Base-by-base conservation (phyloP, 176 grass and related monocot genomes). In the Eragrostis nindensis region DNA sequence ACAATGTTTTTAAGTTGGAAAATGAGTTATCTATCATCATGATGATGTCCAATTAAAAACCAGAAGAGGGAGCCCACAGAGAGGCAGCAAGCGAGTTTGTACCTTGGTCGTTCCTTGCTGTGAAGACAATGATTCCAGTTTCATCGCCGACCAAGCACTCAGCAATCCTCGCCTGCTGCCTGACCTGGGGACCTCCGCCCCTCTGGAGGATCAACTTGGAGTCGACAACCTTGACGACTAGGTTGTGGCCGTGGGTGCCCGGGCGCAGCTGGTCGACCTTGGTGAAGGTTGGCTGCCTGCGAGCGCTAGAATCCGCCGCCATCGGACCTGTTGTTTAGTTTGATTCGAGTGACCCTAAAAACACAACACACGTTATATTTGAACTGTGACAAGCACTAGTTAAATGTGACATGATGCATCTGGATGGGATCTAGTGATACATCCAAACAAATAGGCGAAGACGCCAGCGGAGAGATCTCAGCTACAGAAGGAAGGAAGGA, bases 131-230 rank as follows among this genome's bases (percentile, higher is more conserved):
- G 76, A 92, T 87, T 8, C 89, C 93, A 1, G 93, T 92, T 60
- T 92, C 93, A 27, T 95, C 93, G 13, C 93, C 93, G 48, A 95
- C 93, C 75, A 95, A 79, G 87, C 90, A 95, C 85, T 95, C 93
- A 5, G 93, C 82, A 48, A 92, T 87, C 65, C 93, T 59, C 89
- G 87, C 89, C 60, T 86, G 89, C 70, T 86, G 89, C 66, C 86
- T 74, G 68, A 79, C 80, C 56, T 89, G 86, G 15, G 85, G 77
- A 9, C 55, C 85, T 8, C 90, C 91, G 68, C 90, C 87, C 57
- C 87, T 80, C 67, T 90, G 91, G 9, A 93, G 42, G 13, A 93
- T 81, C 77, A 90, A 86, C 84, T 95, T 95, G 68, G 87, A 83
- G 83, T 87, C 79, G 39, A 95, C 90, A 14, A 95, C 90, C 73